phyloP scores from a whole-genome alignment of 2,329 filamentous ascomycete species.

The Pseudogymnoascus sp. region DNA sequence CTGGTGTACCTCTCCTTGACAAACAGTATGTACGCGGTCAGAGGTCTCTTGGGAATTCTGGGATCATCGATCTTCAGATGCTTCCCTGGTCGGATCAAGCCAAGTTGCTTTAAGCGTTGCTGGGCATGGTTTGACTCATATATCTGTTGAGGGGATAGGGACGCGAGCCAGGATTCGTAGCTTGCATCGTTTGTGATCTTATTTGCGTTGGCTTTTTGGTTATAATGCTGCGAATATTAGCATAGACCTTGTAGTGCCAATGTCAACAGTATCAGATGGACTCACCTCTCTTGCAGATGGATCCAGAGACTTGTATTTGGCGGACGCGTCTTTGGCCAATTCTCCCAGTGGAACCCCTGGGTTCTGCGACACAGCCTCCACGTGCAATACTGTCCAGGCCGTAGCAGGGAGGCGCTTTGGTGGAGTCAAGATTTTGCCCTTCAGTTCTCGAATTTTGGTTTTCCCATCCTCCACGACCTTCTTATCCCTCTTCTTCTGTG shows the following conservation, averaged over 20 bases:
- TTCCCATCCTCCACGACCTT: constrained; percentile 15
- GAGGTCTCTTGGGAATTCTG: constrained; percentile 40
- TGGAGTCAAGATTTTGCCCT: constrained; percentile 13
- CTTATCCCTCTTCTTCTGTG: constrained; percentile 28
- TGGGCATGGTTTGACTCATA: constrained; percentile 52
- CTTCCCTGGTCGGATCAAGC: constrained; percentile 11
- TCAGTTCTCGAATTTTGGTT: constrained; percentile 7
- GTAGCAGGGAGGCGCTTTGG: constrained; percentile 31
- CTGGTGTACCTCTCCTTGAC: constrained; percentile 34
- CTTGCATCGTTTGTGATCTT: constrained; percentile 35
- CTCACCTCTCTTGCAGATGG: constrained; percentile 32
- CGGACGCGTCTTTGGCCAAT: constrained; percentile 15
- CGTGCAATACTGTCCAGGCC: constrained; percentile 19
- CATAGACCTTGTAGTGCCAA: constrained; percentile 14
- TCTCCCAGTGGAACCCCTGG: constrained; percentile 8
- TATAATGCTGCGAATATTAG: constrained; percentile 39
- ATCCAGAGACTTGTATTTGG: constrained; percentile 29
- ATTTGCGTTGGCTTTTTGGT: constrained; percentile 42
- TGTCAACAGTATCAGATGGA: constrained; percentile 14
- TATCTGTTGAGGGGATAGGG: constrained; percentile 50
- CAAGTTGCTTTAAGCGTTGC: constrained; percentile 16
- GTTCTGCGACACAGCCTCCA: background rate
- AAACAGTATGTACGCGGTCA: constrained; percentile 38
- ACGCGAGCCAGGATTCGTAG: constrained; percentile 47
- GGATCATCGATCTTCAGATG: constrained; percentile 42